Conservation (phyloP, 441 rosid species). For the Gossypium gossypioides region DNA sequence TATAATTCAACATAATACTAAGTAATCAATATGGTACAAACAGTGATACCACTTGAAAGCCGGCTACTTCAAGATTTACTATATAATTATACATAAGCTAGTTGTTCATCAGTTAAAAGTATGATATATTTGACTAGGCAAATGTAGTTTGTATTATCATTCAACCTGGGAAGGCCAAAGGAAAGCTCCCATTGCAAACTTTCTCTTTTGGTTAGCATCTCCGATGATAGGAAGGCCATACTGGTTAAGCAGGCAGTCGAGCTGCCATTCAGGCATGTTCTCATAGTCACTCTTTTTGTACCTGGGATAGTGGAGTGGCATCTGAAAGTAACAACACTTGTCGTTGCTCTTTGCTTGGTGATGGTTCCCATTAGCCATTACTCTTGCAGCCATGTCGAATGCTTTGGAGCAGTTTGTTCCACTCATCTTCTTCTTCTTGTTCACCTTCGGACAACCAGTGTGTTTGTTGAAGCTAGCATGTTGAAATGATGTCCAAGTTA, state of each 20-base stretch:
- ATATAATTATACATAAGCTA: background rate
- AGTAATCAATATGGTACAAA: background rate
- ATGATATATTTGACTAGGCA: too few relatives aligned
- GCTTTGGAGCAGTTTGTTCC: conserved; percentile 17
- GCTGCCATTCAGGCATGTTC: conserved; percentile 51
- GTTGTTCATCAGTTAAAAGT: background rate
- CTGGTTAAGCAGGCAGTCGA: conserved; percentile 41
- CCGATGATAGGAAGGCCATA: conserved; percentile 43
- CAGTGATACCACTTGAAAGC: background rate
- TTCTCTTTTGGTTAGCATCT: conserved; percentile 42
- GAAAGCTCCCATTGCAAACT: conserved; percentile 57
- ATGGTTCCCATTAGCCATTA: conserved; percentile 15
- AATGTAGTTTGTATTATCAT: background rate
- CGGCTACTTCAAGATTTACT: background rate
- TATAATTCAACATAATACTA: background rate
- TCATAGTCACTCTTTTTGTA: conserved; percentile 35
- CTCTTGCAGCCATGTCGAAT: conserved; percentile 5
- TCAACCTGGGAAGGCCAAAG: conserved; percentile 40
- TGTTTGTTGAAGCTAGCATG: background rate
- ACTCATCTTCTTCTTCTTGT: conserved; percentile 12
- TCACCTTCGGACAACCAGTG: background rate
- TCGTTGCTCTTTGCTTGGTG: conserved; percentile 15
- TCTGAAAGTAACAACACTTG: conserved; percentile 29
- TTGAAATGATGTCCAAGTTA: background rate
- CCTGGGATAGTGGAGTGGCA: conserved; percentile 54